Conservation (phyloP, 805 yeast genomes). For the Ogataea pilisensis region DNA sequence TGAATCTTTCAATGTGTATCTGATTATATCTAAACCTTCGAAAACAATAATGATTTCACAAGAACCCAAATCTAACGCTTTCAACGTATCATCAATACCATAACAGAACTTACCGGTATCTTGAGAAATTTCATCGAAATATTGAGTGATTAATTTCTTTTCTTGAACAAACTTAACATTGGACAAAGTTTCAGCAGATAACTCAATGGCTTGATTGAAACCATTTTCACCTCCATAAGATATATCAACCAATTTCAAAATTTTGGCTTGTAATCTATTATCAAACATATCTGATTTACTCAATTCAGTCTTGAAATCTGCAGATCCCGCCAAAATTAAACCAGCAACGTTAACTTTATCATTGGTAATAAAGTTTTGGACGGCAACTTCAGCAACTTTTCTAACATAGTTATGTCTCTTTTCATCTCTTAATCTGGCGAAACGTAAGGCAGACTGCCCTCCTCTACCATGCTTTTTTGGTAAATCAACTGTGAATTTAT, state of each 20-base stretch:
- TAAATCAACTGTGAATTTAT: slow-evolving; percentile 93
- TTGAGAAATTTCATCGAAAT: slow-evolving; percentile 96
- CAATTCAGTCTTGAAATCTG: slow-evolving; percentile 96
- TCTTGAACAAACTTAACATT: slow-evolving; percentile 98
- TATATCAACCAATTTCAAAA: slow-evolving; percentile 90
- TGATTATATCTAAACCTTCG: slow-evolving; percentile 81
- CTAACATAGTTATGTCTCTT: slow-evolving; percentile 98
- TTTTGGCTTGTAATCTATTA: slow-evolving; percentile 78
- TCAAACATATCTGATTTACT: slow-evolving; percentile 92
- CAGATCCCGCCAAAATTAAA: slow-evolving; percentile 95
- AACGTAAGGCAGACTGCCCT: slow-evolving; percentile 99
- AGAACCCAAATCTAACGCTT: slow-evolving; percentile 95
- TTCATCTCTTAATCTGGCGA: slow-evolving; percentile 97
- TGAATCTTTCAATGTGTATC: slow-evolving; percentile 79
- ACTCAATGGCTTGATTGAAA: slow-evolving; percentile 97
- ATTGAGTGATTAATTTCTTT: slow-evolving; percentile 85
- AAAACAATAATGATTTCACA: slow-evolving; percentile 89
- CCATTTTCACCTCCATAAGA: slow-evolving; percentile 99
- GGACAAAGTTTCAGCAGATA: slow-evolving; percentile 93
- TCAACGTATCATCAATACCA: slow-evolving; percentile 93
- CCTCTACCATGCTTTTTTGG: slow-evolving; percentile 99
- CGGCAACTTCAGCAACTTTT: slow-evolving; percentile 97
- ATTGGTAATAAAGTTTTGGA: slow-evolving; percentile 90
- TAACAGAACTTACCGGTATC: slow-evolving; percentile 98
- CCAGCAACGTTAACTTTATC: slow-evolving; percentile 96